A percentile compares a stretch with the other conserved stretches of the same genome.
Conservation (phyloP, 495 filamentous ascomycete genomes). For the Penicillium crystallinum region DNA sequence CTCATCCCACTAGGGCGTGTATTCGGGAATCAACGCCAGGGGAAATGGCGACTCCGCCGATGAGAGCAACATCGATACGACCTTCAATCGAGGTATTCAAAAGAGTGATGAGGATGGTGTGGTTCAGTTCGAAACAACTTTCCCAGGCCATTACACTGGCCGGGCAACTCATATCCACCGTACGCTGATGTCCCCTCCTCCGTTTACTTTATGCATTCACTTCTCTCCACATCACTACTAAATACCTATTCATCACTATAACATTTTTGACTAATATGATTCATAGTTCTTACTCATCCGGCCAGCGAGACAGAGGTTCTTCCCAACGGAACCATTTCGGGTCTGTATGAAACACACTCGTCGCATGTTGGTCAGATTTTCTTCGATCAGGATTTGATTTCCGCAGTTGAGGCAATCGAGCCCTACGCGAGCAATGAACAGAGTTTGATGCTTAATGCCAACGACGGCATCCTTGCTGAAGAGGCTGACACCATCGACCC, state of each 20-base stretch:
- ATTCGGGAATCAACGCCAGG: conserved; percentile 50
- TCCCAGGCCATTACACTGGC: conserved; percentile 53
- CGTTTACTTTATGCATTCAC: neutral
- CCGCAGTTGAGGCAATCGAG: conserved; percentile 36
- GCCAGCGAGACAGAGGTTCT: conserved; percentile 27
- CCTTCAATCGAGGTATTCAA: conserved; percentile 50
- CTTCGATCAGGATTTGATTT: conserved; percentile 53
- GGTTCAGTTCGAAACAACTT: conserved; percentile 45
- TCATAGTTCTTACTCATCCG: conserved; percentile 33
- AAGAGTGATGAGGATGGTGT: conserved; percentile 46
- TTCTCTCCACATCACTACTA: neutral
- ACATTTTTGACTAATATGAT: neutral
- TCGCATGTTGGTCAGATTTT: conserved; percentile 59
- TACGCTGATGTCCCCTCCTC: conserved; percentile 4
- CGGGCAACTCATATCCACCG: conserved; percentile 34
- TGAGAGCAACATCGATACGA: conserved; percentile 35
- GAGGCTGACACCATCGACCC: conserved; percentile 52
- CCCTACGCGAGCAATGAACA: conserved; percentile 56
- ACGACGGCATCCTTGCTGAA: conserved; percentile 45
- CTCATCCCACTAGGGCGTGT: conserved; percentile 39
- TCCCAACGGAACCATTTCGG: conserved; percentile 29
- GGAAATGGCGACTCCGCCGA: conserved; percentile 45
- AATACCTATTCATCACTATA: neutral
- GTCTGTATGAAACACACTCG: conserved; percentile 23
- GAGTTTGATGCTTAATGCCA: conserved; percentile 43